Evolutionary conservation across 1,139 yeast species (phyloP).

Genomic region (Yamadazyma jaroonii): DNA sequence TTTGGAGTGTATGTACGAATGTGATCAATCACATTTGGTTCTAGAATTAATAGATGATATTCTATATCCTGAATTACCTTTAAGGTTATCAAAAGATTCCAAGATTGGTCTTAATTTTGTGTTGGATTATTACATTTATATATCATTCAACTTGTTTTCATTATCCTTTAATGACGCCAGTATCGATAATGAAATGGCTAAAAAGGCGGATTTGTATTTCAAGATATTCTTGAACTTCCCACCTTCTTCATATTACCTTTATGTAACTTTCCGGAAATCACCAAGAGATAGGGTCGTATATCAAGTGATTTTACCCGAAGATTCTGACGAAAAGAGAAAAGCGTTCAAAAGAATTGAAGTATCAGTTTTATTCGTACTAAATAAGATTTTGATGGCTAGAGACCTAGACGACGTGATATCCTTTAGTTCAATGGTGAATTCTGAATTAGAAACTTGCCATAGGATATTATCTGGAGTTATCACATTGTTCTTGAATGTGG

Average conservation of each 20-base stretch:
- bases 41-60: slow-evolving; percentile 3
- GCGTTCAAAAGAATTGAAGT: slow-evolving; percentile 30
- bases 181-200: slow-evolving; percentile 11
- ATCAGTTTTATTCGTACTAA: slow-evolving; percentile 29
- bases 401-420: slow-evolving; percentile 21
- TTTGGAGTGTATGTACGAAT: slow-evolving; percentile 4
- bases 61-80: slow-evolving; percentile 20
- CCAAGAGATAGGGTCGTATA: neutral
- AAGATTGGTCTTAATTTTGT: slow-evolving; percentile 20
- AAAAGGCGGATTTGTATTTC: slow-evolving; percentile 26
- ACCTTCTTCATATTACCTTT: neutral
- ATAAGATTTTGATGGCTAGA: slow-evolving; percentile 21
- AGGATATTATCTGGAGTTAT: neutral
- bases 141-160: slow-evolving; percentile 28
- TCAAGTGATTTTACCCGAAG: slow-evolving; percentile 3
- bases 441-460: slow-evolving; percentile 16
- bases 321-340: neutral
- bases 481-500: neutral
- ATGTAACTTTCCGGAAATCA: neutral
- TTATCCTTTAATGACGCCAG: slow-evolving; percentile 15
- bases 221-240: slow-evolving; percentile 15
- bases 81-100: slow-evolving; percentile 17
- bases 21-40: slow-evolving; percentile 1
- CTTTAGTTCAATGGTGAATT: slow-evolving; percentile 16
- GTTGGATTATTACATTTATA: slow-evolving; percentile 27